Base-by-base conservation (phyloP, 768 basidiomycete genomes). In the Strobilomyces dryophilus region DNA sequence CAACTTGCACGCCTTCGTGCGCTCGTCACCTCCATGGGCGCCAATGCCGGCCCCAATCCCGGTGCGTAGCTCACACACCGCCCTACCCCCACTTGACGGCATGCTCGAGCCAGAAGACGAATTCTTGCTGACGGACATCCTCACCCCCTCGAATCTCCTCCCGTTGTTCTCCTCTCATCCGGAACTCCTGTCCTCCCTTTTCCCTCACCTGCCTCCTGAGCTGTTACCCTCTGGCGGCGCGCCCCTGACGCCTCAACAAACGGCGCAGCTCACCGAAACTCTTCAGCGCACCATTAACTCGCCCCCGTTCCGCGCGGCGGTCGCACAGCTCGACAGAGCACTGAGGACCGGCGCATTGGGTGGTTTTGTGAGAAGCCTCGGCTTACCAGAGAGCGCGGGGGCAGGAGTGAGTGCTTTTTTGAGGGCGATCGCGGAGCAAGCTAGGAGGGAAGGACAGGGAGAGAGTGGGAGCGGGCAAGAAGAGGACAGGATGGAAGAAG, bases 301-400 rank as follows among this genome's bases (percentile, higher is more conserved):
- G 1, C 87, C 90, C 0, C 92, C 89, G 61, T 93, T 95, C 72
- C 85, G 87, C 54, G 73, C 81, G 6, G 86, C 89, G 2, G 88
- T 94, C 18, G 74, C 80, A 3, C 88, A 80, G 65, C 79, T 97
- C 44, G 93, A 97, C 65, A 84, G 87, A 63, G 93, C 92, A 7
- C 74, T 97, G 50, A 75, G 85, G 46, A 93, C 89, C 0, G 93
- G 93, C 8, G 70, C 92, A 47, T 73, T 94, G 3, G 85, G 84
- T 7, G 81, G 78, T 1, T 75, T 95, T 18, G 90, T 95, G 52
- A 74, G 84, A 32, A 79, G 83, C 24, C 74, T 97, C 8, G 93
- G 92, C 3, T 72, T 97, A 35, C 89, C 91, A 0, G 90, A 88
- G 62, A 87, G 87, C 60, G 93, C 93, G 8, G 93, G 92, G 0